Evolutionary conservation across 306 rosid species (phyloP).

Genomic region (Quercus wislizeni): DNA sequence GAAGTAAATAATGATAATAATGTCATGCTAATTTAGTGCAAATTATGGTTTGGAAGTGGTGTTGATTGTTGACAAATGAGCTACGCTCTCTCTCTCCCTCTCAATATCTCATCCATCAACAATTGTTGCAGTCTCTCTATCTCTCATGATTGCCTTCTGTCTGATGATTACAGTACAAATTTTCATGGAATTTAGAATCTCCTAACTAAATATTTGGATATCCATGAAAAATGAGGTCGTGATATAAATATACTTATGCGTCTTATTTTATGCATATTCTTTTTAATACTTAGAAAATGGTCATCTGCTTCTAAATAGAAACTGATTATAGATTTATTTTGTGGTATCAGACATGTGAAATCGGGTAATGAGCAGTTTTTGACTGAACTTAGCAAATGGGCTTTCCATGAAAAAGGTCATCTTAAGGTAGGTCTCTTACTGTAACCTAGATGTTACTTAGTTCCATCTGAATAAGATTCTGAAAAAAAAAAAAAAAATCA

Average conservation of each 20-base stretch:
- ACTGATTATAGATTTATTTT: constrained; percentile 1
- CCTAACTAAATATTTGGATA: background rate
- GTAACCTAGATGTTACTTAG: background rate
- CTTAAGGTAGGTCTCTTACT: constrained; percentile 58
- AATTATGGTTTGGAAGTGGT: background rate
- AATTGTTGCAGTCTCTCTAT: background rate
- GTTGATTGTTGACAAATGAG: background rate
- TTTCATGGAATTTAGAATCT: background rate
- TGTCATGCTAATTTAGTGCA: background rate
- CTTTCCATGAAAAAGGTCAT: constrained; percentile 95
- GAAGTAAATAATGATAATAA: background rate
- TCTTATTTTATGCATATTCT: background rate
- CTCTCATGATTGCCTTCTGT: background rate
- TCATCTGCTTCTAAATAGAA: background rate
- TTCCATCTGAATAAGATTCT: background rate
- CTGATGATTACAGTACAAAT: background rate
- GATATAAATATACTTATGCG: background rate
- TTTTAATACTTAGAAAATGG: background rate
- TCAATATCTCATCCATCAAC: background rate
- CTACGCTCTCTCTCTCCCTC: background rate
- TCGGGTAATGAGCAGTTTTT: constrained; percentile 82
- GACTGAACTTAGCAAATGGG: constrained; percentile 89
- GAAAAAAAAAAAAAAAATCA: background rate
- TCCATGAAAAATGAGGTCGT: background rate
- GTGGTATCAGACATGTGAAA: constrained; percentile 62